A percentile compares a stretch with the other conserved stretches of the same genome.
These are phyloP conservation scores for Tolypocladium tropicale DNA, from an alignment of 2,329 filamentous ascomycete genomes.

Conservation along the genomic window DNA sequence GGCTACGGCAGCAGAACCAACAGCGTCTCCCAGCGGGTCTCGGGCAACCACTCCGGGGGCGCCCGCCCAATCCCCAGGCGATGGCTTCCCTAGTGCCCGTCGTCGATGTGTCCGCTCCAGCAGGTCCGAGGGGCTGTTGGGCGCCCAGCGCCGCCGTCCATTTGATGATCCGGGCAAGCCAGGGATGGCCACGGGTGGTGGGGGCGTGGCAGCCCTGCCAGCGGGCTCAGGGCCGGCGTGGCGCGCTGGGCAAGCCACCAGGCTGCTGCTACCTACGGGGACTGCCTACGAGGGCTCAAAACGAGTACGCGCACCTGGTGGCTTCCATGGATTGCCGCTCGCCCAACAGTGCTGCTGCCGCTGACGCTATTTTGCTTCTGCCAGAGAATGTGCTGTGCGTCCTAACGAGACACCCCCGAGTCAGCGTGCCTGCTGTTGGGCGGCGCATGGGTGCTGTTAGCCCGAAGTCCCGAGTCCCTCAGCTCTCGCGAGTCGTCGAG, in stretches of 20 bases:
- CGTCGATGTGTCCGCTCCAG: neutral
- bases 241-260: neutral
- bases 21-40: neutral
- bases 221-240: neutral
- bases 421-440: neutral
- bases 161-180: neutral
- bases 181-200: neutral
- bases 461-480: neutral
- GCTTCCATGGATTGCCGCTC: neutral
- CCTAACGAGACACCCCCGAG: neutral
- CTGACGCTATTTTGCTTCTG: neutral
- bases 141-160: neutral
- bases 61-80: constrained; percentile 1
- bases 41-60: neutral
- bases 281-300: too few species aligned
- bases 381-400: neutral
- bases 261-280: too few species aligned
- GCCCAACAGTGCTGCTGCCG: neutral
- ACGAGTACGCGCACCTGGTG: neutral
- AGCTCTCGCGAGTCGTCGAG: neutral
- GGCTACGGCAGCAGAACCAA: neutral
- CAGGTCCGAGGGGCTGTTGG: neutral
- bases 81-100: constrained; percentile 7
- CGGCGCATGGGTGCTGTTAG: neutral
- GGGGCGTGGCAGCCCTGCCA: constrained; percentile 1